A percentile compares a stretch with the other conserved stretches of the same genome.
Evolutionary conservation across 169 alveolate genomes (phyloP).

Genomic region (Theileria sp.): DNA sequence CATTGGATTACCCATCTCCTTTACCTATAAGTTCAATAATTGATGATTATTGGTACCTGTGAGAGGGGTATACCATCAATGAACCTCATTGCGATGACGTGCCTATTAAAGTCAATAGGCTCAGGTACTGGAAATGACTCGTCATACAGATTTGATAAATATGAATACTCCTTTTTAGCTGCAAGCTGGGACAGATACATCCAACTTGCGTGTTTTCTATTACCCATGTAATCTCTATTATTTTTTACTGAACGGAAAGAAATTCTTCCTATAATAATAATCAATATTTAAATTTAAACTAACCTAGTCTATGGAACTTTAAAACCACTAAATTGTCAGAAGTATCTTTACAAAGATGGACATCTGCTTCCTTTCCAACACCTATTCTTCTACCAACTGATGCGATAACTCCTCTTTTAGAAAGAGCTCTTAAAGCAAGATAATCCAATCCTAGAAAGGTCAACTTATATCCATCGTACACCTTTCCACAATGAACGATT

Average conservation of each 20-base stretch:
- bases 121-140: slow-evolving; percentile 94
- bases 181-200: slow-evolving; percentile 96
- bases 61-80: slow-evolving; percentile 92
- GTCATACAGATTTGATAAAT: slow-evolving; percentile 91
- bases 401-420: slow-evolving; percentile 89
- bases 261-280: slow-evolving; percentile 84
- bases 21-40: slow-evolving; percentile 33
- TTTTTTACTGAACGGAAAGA: slow-evolving; percentile 96
- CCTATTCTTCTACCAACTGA: slow-evolving; percentile 93
- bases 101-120: slow-evolving; percentile 96
- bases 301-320: slow-evolving; percentile 76
- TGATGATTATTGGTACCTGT: slow-evolving; percentile 70
- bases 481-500: slow-evolving; percentile 88
- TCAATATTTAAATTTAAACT: background rate
- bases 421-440: slow-evolving; percentile 93
- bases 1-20: slow-evolving; percentile 49
- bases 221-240: slow-evolving; percentile 96
- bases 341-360: slow-evolving; percentile 89
- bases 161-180: slow-evolving; percentile 96
- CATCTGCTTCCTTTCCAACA: slow-evolving; percentile 99
- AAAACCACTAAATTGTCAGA: slow-evolving; percentile 84
- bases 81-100: slow-evolving; percentile 94
- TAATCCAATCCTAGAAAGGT: slow-evolving; percentile 97
- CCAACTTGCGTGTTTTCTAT: slow-evolving; percentile 96
- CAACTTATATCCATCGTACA: slow-evolving; percentile 95